Evolutionary conservation across 2,329 filamentous ascomycete genomes (phyloP).

Genomic region (Talaromyces islandicus): DNA sequence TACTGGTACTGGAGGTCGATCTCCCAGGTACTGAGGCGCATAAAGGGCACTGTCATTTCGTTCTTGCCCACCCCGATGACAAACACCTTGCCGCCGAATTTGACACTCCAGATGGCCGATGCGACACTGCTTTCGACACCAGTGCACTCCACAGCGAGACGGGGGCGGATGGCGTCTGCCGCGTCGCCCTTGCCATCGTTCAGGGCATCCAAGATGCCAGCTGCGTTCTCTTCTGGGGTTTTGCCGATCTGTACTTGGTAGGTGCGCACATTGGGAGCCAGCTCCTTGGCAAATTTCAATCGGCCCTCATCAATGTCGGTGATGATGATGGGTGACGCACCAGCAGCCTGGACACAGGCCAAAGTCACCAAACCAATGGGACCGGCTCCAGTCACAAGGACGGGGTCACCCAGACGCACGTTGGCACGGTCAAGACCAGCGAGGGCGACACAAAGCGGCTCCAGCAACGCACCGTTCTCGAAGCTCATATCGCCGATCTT

Average conservation of each 20-base stretch:
- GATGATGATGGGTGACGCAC: constrained; percentile 84
- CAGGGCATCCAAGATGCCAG: constrained; percentile 62
- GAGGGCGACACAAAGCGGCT: constrained; percentile 83
- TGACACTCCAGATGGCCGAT: constrained; percentile 79
- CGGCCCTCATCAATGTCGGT: constrained; percentile 90
- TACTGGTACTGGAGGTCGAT: constrained; percentile 97
- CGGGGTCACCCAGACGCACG: constrained; percentile 75
- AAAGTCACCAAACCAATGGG: constrained; percentile 89
- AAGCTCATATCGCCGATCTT: constrained; percentile 90
- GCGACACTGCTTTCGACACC: constrained; percentile 86
- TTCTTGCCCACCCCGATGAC: constrained; percentile 93
- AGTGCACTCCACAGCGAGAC: constrained; percentile 83
- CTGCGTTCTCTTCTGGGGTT: constrained; percentile 63
- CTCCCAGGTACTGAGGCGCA: constrained; percentile 83
- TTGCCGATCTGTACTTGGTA: constrained; percentile 47
- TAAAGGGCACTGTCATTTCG: constrained; percentile 93
- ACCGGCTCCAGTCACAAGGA: constrained; percentile 85
- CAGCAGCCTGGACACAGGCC: constrained; percentile 76
- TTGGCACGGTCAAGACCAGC: constrained; percentile 80
- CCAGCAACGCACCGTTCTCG: constrained; percentile 84
- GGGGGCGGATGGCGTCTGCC: constrained; percentile 63
- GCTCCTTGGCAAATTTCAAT: constrained; percentile 74
- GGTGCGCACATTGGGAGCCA: constrained; percentile 73
- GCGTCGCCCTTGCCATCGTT: constrained; percentile 41
- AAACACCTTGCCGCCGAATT: constrained; percentile 96